Percentiles rank a stretch among this genome's conserved stretches.
phyloP scores from a whole-genome alignment of 2,329 filamentous ascomycete species.

The Paecilomyces sp. region DNA sequence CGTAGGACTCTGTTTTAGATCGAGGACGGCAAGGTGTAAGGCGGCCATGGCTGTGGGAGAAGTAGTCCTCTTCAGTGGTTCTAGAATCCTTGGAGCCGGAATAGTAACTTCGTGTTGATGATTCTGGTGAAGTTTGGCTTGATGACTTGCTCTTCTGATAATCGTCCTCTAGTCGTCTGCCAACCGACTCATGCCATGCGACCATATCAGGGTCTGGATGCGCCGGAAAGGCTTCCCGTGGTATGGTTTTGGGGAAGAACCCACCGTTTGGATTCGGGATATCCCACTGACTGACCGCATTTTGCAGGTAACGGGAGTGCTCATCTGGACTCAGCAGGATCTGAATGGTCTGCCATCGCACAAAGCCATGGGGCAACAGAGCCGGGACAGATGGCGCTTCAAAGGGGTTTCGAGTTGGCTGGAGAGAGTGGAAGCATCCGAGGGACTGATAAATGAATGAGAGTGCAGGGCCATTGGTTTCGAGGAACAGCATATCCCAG shows the following conservation, averaged over 20 bases:
- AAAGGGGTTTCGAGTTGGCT: slow-evolving; percentile 64
- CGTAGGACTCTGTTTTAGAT: neutral
- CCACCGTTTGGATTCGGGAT: slow-evolving; percentile 62
- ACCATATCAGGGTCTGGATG: slow-evolving; percentile 73
- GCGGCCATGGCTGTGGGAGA: slow-evolving; percentile 11
- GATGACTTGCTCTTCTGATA: slow-evolving; percentile 35
- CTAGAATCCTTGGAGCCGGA: slow-evolving; percentile 25
- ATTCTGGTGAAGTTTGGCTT: slow-evolving; percentile 24
- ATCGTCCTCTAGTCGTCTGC: slow-evolving; percentile 61
- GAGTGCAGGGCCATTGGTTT: slow-evolving; percentile 64
- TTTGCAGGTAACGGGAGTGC: slow-evolving; percentile 76
- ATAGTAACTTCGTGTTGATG: slow-evolving; percentile 18
- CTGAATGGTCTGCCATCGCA: slow-evolving; percentile 90
- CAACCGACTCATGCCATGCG: slow-evolving; percentile 76
- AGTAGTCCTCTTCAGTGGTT: slow-evolving; percentile 16
- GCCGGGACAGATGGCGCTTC: slow-evolving; percentile 71
- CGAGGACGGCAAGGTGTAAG: slow-evolving; percentile 3
- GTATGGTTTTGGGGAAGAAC: slow-evolving; percentile 52
- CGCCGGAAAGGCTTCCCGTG: slow-evolving; percentile 65
- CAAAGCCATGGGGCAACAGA: slow-evolving; percentile 75
- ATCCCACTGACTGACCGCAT: slow-evolving; percentile 69
- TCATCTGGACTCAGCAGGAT: slow-evolving; percentile 80
- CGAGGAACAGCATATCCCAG: slow-evolving; percentile 72
- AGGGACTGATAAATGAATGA: slow-evolving; percentile 90
- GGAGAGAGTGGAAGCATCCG: slow-evolving; percentile 81